These are phyloP conservation scores for Rhizoclosmatium globosum DNA, from an alignment of 192 early-diverging fungal species.

Conservation along the genomic window DNA sequence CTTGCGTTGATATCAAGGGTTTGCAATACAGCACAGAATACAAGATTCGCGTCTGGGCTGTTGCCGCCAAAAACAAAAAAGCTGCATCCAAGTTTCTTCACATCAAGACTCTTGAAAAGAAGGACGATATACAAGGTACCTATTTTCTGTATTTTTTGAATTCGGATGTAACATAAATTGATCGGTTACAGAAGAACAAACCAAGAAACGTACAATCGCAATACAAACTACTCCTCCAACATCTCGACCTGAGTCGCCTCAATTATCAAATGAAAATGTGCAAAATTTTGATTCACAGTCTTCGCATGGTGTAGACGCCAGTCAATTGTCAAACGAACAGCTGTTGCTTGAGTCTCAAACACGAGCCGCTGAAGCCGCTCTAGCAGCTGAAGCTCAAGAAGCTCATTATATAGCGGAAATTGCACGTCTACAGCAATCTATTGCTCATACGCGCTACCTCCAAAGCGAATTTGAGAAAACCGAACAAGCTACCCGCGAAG, in stretches of 20 bases:
- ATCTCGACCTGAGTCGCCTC: not conserved
- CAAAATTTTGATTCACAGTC: too few relatives aligned
- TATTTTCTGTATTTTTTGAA: not conserved
- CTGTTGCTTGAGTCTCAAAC: too few relatives aligned
- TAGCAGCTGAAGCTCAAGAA: not conserved
- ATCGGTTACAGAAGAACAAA: not conserved
- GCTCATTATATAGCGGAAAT: not conserved
- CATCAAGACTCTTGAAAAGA: slow-evolving; percentile 37
- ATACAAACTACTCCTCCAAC: not conserved
- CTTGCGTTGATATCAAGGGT: slow-evolving; percentile 34
- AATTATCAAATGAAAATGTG: too few relatives aligned
- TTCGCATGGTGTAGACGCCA: too few relatives aligned
- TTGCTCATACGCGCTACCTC: not conserved
- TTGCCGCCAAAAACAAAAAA: slow-evolving; percentile 34
- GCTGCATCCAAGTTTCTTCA: slow-evolving; percentile 35
- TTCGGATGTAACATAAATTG: not conserved
- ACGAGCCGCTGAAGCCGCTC: too few relatives aligned
- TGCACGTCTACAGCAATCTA: not conserved
- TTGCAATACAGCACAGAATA: slow-evolving; percentile 33
- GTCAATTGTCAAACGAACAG: too few relatives aligned
- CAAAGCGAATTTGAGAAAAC: slow-evolving; percentile 28
- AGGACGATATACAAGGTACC: slow-evolving; percentile 5
- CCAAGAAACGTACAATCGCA: not conserved
- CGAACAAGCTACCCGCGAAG: slow-evolving; percentile 10
- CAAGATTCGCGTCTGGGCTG: slow-evolving; percentile 51